Conservation (phyloP, 176 grass and related monocot genomes). For the Stipa capillata region DNA sequence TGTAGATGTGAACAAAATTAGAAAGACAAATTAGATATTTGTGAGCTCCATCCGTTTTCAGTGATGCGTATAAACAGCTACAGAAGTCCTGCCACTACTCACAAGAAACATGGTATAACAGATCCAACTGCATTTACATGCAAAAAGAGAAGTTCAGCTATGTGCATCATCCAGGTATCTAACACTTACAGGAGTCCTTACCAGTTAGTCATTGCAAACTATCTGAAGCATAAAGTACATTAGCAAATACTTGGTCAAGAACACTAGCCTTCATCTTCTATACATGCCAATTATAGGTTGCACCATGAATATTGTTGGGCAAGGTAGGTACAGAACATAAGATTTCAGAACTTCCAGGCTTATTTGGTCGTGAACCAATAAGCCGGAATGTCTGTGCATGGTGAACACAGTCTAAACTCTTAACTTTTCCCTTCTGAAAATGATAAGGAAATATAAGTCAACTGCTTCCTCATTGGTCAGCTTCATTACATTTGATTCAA, state of each 20-base stretch:
- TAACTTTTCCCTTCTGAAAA: not conserved
- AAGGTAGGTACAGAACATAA: not conserved
- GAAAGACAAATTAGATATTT: not conserved
- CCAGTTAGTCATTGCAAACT: not conserved
- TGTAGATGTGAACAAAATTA: not conserved
- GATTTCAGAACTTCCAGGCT: not conserved
- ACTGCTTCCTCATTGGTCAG: not conserved
- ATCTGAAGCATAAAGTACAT: not conserved
- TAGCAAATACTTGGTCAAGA: not conserved
- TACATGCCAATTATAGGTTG: too few relatives aligned
- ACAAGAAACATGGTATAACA: not conserved
- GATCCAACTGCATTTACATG: not conserved
- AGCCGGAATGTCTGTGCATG: not conserved
- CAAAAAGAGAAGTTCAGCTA: not conserved
- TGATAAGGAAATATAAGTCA: not conserved
- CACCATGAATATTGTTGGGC: too few relatives aligned
- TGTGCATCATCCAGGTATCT: not conserved
- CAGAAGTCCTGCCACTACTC: not conserved
- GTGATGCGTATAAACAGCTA: not conserved
- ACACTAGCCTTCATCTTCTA: too few relatives aligned
- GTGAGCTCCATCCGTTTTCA: not conserved
- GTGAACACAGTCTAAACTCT: not conserved
- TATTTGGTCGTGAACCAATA: not conserved
- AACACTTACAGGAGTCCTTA: not conserved
- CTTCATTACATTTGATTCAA: not conserved